Percentiles rank a stretch among this genome's conserved stretches.
phyloP scores from a whole-genome alignment of 1,284 basidiomycete genomes.

The Trametes polyzona region DNA sequence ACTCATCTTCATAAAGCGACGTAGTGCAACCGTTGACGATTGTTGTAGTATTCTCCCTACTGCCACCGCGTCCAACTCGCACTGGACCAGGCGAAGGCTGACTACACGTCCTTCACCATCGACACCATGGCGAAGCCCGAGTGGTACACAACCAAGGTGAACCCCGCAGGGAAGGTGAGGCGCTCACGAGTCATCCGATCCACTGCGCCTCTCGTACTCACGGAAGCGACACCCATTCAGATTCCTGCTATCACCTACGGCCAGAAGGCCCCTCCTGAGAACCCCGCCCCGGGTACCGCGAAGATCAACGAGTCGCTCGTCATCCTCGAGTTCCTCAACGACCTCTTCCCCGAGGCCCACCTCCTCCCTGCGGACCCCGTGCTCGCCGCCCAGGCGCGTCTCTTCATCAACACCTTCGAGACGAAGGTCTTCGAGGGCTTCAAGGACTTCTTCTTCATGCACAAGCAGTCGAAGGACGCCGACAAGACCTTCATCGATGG shows the following conservation, averaged over 20 bases:
- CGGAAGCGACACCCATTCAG: conserved; percentile 41
- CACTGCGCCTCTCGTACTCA: background rate
- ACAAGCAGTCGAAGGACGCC: conserved; percentile 43
- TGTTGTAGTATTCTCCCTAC: background rate
- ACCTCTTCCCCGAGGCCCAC: conserved; percentile 46
- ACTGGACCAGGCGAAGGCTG: conserved; percentile 54
- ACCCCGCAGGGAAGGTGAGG: conserved; percentile 62
- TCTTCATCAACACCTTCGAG: conserved; percentile 57
- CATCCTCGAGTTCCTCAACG: conserved; percentile 65
- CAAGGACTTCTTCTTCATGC: conserved; percentile 33
- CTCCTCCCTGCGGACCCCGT: conserved; percentile 60
- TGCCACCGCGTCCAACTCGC: conserved; percentile 41
- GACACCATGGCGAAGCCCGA: conserved; percentile 65
- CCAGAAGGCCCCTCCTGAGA: conserved; percentile 50
- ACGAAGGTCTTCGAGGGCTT: conserved; percentile 46
- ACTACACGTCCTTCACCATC: conserved; percentile 54
- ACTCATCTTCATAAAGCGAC: background rate
- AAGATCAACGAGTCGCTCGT: conserved; percentile 68
- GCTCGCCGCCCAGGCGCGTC: conserved; percentile 55
- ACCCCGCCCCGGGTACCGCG: conserved; percentile 57
- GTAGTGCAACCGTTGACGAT: background rate
- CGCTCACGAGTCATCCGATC: background rate
- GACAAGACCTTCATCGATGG: conserved; percentile 42
- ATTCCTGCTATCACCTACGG: conserved; percentile 63
- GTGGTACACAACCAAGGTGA: conserved; percentile 65